Evolutionary conservation across 805 yeast species (phyloP).

Genomic region (Sugiyamaella valdiviana): DNA sequence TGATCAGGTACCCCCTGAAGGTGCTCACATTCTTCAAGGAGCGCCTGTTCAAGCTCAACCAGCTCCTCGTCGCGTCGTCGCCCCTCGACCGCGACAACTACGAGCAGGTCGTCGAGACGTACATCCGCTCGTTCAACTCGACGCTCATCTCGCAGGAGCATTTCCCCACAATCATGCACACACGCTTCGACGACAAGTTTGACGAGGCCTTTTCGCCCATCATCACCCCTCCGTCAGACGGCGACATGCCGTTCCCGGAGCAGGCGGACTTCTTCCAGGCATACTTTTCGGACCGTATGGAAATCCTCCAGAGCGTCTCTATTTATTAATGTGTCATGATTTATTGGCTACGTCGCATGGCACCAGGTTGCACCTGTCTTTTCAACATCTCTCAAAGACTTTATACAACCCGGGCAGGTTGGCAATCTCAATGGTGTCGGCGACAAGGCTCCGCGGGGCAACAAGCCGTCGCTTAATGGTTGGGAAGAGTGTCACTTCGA

Average conservation of each 20-base stretch:
- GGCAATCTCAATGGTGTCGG: slow-evolving; percentile 75
- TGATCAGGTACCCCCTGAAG: slow-evolving; percentile 26
- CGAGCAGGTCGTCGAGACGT: slow-evolving; percentile 25
- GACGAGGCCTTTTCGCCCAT: slow-evolving; percentile 4
- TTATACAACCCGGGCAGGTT: slow-evolving; percentile 83
- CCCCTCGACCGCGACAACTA: slow-evolving; percentile 9
- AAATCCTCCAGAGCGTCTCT: slow-evolving; percentile 17
- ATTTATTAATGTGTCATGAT: slow-evolving; percentile 6
- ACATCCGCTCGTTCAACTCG: slow-evolving; percentile 25
- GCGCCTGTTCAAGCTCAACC: slow-evolving; percentile 18
- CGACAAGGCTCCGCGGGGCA: slow-evolving; percentile 49
- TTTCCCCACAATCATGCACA: slow-evolving; percentile 11
- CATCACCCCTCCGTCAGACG: slow-evolving; percentile 9
- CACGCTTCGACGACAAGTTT: neutral
- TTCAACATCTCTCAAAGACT: slow-evolving; percentile 81
- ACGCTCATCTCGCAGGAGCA: slow-evolving; percentile 15
- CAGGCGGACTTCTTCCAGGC: slow-evolving; percentile 15
- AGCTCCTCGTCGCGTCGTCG: slow-evolving; percentile 15
- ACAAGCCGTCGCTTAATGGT: slow-evolving; percentile 53
- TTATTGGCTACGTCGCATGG: neutral
- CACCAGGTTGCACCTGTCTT: neutral
- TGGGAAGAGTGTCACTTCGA: slow-evolving; percentile 65
- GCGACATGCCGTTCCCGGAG: slow-evolving; percentile 3
- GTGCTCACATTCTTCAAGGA: slow-evolving; percentile 30
- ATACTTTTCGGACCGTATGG: slow-evolving; percentile 22